Percentiles rank a stretch among this genome's conserved stretches.
phyloP scores from a whole-genome alignment of 2,329 filamentous ascomycete genomes.

The Botrytis byssoidea region DNA sequence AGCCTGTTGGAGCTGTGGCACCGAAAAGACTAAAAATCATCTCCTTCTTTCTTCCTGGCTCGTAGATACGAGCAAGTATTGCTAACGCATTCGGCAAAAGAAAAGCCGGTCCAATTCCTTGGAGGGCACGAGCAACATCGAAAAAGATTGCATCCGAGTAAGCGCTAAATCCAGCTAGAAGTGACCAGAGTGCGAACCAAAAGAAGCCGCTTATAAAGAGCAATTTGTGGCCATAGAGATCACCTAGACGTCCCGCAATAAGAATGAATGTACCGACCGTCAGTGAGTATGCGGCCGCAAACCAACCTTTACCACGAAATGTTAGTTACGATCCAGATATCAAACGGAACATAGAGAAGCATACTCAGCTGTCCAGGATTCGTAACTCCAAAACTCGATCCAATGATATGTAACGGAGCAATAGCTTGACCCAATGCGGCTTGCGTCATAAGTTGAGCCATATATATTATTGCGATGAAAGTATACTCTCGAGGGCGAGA shows the following conservation, averaged over 20 bases:
- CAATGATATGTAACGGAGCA: conserved; percentile 50
- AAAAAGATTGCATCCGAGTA: conserved; percentile 40
- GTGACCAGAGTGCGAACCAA: conserved; percentile 34
- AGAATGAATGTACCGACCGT: conserved; percentile 55
- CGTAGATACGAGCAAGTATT: conserved; percentile 48
- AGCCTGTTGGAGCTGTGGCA: conserved; percentile 48
- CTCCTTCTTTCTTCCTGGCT: conserved; percentile 47
- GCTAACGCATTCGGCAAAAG: conserved; percentile 55
- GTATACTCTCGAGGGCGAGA: conserved; percentile 38
- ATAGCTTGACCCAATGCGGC: conserved; percentile 49
- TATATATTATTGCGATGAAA: conserved; percentile 47
- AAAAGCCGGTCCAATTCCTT: conserved; percentile 53
- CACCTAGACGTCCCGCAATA: conserved; percentile 51
- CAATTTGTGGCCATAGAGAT: conserved; percentile 52
- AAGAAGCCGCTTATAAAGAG: conserved; percentile 49
- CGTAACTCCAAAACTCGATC: conserved; percentile 46
- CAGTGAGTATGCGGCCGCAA: conserved; percentile 57
- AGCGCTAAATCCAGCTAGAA: conserved; percentile 36
- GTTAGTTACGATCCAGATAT: not conserved
- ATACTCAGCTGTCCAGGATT: conserved; percentile 43
- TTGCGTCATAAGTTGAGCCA: conserved; percentile 50
- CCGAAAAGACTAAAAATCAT: conserved; percentile 48
- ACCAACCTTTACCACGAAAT: conserved; percentile 45
- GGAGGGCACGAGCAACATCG: conserved; percentile 52
- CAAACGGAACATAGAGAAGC: not conserved